phyloP scores from a whole-genome alignment of 164 flowering plant species.

The Vitis labrusca region DNA sequence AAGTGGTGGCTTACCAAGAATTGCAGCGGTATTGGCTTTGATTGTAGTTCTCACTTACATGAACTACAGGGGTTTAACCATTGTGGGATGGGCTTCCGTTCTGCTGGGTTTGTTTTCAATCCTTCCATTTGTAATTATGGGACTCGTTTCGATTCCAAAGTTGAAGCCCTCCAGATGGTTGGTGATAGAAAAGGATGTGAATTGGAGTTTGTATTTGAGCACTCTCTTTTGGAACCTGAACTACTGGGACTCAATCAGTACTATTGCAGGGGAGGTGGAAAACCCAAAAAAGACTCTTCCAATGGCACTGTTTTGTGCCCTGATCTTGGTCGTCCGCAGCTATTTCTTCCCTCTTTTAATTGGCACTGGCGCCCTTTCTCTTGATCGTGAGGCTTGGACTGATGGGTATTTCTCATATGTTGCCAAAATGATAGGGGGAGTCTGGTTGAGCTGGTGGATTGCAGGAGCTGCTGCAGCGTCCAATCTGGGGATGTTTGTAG shows the following conservation, averaged over 20 bases:
- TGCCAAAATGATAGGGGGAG: conserved; percentile 53
- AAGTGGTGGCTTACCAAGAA: conserved; percentile 38
- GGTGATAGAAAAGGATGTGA: conserved; percentile 34
- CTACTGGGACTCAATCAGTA: conserved; percentile 63
- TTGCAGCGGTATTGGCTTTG: conserved; percentile 27
- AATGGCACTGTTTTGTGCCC: conserved; percentile 43
- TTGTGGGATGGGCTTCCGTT: conserved; percentile 56
- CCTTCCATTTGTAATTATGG: conserved; percentile 57
- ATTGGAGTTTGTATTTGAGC: conserved; percentile 52
- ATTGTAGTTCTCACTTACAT: conserved; percentile 45
- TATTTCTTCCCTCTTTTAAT: conserved; percentile 50
- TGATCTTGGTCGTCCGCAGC: conserved; percentile 42
- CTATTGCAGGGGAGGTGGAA: conserved; percentile 55
- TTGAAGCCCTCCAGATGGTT: conserved; percentile 53
- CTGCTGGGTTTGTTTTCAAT: conserved; percentile 43
- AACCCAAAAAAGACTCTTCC: conserved; percentile 55
- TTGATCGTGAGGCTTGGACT: conserved; percentile 38
- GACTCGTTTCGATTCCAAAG: conserved; percentile 45
- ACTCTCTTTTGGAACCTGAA: conserved; percentile 65
- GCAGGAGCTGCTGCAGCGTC: conserved; percentile 44
- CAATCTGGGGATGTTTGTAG: conserved; percentile 57
- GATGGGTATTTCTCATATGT: conserved; percentile 57
- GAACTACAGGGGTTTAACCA: conserved; percentile 55
- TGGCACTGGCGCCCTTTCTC: conserved; percentile 48
- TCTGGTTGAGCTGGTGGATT: conserved; percentile 54